Evolutionary conservation across 192 early-diverging fungal species (phyloP), one percentile per base, ranked within the genome.

Genomic region (Helicostylum pulchrum): DNA sequence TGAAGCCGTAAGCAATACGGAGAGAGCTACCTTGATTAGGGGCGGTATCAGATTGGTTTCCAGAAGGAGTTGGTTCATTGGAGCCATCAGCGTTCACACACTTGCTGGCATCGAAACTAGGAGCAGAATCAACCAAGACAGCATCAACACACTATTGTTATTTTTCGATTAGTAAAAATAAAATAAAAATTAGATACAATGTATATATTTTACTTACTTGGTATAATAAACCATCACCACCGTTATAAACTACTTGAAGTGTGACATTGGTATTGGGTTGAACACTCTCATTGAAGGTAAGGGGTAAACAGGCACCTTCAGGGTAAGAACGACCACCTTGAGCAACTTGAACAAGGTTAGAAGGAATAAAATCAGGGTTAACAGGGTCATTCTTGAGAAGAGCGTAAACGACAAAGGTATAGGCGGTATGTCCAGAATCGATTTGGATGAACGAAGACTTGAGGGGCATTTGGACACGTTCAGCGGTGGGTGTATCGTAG

Each of bases 161-260:
- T 36, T 39, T 39, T 39, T 39, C 5, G 36, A 39, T 39, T 39
- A 39, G 36, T 10, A 39, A 39, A 36, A 36, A 36, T 5, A 36
- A 36, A 36, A 39, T 9, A 39, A 39, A 39, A 39, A 39, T 9
- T 9, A 10, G 36, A 6, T 0, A 39, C 5, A 39, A 39, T 31
- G 14, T 15, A 50, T 5, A 43, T 11, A 19, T 10, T 3, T n/a
- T n/a, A n/a, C 30, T 45, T 70, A 75, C 74, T 64, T 80, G 77
- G 56, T 83, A 83, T 6, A 86, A 72, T 46, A 53, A 62, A 4
- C 70, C 74, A 53, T 86, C 82, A 20, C 78, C 80, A 12, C 73
- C 80, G 47, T 72, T 79, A 62, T 77, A 80, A 10, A 78, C 51
- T 44, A 82, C 53, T 61, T 86, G 84, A 20, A 86, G 64, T 34